Conservation (phyloP, 1,139 yeast genomes). For the Saccharomyces uvarum region DNA sequence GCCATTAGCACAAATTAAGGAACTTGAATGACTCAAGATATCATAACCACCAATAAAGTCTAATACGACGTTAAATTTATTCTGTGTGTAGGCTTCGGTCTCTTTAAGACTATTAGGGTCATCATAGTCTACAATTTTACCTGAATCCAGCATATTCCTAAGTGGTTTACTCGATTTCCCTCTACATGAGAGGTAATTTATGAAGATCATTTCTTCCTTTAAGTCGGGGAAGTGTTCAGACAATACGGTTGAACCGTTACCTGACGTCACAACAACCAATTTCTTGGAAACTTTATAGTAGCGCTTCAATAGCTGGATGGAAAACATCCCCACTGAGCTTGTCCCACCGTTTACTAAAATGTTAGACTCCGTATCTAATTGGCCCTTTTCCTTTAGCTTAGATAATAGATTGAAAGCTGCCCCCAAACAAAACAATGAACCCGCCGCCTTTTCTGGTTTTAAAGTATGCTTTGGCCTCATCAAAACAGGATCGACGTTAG, state of each 20-base stretch:
- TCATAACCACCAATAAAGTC: conserved; percentile 45
- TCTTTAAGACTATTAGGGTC: conserved; percentile 21
- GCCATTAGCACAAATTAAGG: conserved; percentile 36
- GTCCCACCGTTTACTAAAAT: conserved; percentile 67
- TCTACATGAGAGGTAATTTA: conserved; percentile 26
- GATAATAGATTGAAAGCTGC: conserved; percentile 45
- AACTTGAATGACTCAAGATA: conserved; percentile 27
- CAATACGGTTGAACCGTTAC: conserved; percentile 30
- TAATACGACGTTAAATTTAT: conserved; percentile 38
- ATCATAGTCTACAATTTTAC: conserved; percentile 25
- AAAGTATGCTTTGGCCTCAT: conserved; percentile 42
- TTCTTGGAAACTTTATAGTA: conserved; percentile 38
- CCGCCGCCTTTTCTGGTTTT: conserved; percentile 50
- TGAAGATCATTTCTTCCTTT: conserved; percentile 23
- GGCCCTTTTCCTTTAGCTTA: conserved; percentile 24
- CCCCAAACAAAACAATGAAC: conserved; percentile 45
- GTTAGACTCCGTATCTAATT: conserved; percentile 26
- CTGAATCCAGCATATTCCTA: conserved; percentile 21
- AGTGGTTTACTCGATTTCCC: conserved; percentile 27
- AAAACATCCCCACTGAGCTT: conserved; percentile 57
- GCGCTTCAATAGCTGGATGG: conserved; percentile 49
- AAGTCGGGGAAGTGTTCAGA: conserved; percentile 22
- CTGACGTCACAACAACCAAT: conserved; percentile 39
- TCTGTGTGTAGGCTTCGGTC: conserved; percentile 27
- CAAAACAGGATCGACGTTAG: conserved; percentile 35